Percentiles rank a stretch among this genome's conserved stretches.
These are phyloP conservation scores for Aphanocladium album DNA, from an alignment of 2,329 filamentous ascomycete species.

Conservation along the genomic window DNA sequence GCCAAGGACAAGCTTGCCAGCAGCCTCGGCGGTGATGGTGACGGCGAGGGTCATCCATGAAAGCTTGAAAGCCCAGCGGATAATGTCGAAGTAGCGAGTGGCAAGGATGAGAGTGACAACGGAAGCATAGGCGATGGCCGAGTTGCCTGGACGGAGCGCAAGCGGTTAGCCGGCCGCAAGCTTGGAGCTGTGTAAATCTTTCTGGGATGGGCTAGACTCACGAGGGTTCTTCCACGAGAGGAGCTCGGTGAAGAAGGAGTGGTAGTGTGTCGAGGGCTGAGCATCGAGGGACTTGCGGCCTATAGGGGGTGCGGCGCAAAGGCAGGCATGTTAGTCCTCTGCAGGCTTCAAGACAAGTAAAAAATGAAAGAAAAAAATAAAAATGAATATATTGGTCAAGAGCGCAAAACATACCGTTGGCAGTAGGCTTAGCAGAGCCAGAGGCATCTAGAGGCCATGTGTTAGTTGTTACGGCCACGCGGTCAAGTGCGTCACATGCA, in stretches of 20 bases:
- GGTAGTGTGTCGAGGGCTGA: conserved; percentile 63
- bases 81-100: conserved; percentile 59
- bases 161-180: conserved; percentile 16
- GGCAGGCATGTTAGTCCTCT: background rate
- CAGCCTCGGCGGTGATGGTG: conserved; percentile 56
- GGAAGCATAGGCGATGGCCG: conserved; percentile 57
- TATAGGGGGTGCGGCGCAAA: conserved; percentile 2
- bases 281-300: conserved; percentile 9
- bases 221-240: conserved; percentile 66
- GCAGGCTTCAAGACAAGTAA: background rate
- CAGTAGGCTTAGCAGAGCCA: conserved; percentile 1
- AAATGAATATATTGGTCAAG: background rate
- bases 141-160: conserved; percentile 44
- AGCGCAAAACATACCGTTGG: conserved; percentile 30
- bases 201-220: conserved; percentile 32
- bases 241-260: conserved; percentile 65
- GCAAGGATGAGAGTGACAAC: conserved; percentile 57
- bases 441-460: conserved; percentile 11
- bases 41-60: conserved; percentile 58
- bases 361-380: background rate
- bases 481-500: conserved; percentile 14
- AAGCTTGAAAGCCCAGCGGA: conserved; percentile 61
- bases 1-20: conserved; percentile 56
- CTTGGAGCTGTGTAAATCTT: background rate
- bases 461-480: conserved; percentile 12